phyloP scores from a whole-genome alignment of 768 basidiomycete species.

The Termitomyces sp. region DNA sequence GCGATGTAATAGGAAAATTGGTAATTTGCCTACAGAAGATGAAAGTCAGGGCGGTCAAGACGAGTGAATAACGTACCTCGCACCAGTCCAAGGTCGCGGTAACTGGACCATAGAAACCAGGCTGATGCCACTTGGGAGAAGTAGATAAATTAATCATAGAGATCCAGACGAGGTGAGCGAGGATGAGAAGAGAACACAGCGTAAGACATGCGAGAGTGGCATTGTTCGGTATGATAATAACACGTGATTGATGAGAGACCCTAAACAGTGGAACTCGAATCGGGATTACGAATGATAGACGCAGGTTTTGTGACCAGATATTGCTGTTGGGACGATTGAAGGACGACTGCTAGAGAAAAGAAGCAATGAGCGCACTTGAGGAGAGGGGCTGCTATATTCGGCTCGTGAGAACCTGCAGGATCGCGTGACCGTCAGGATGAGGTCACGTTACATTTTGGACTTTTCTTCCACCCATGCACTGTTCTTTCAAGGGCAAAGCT shows the following conservation, averaged over 20 bases:
- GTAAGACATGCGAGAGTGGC: not conserved
- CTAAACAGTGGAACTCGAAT: not conserved
- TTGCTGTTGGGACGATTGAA: not conserved
- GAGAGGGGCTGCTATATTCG: not conserved
- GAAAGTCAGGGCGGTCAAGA: not conserved
- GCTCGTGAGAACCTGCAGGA: not conserved
- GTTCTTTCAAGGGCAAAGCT: constrained; percentile 32
- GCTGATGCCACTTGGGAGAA: constrained; percentile 29
- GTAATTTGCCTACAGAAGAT: constrained; percentile 57
- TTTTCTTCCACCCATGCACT: constrained; percentile 15
- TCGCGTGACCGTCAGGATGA: constrained; percentile 1
- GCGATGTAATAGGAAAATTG: constrained; percentile 76
- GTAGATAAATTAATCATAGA: constrained; percentile 35
- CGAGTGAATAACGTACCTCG: constrained; percentile 38
- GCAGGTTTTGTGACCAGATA: not conserved
- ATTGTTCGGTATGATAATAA: not conserved
- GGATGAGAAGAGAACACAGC: not conserved
- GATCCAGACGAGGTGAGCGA: not conserved
- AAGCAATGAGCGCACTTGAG: not conserved
- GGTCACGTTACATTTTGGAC: constrained; percentile 15
- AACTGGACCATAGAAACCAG: constrained; percentile 59
- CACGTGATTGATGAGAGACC: constrained; percentile 10
- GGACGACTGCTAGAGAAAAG: not conserved
- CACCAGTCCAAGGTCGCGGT: constrained; percentile 77
- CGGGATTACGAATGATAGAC: not conserved